These are phyloP conservation scores for Glaciozyma martinii DNA, from an alignment of 768 basidiomycete species.

Conservation along the genomic window DNA sequence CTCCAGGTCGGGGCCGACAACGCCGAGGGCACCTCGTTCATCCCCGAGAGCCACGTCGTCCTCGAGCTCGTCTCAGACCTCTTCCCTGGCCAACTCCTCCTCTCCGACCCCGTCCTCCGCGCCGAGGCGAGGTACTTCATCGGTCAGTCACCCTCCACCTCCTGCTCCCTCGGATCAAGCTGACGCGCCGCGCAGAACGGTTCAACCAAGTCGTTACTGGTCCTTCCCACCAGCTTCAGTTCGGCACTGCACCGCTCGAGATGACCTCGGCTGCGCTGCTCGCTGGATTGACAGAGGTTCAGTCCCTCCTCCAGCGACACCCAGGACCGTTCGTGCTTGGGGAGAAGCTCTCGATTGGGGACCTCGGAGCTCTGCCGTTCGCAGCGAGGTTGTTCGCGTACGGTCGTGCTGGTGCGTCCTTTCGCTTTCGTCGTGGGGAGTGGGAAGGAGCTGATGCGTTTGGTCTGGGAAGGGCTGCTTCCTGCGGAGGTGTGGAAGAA, in stretches of 20 bases:
- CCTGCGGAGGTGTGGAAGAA: too few relatives aligned
- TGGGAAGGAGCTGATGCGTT: too few relatives aligned
- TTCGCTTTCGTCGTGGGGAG: neutral
- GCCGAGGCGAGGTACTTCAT: constrained; percentile 20
- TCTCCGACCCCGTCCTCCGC: neutral
- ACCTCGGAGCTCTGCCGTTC: neutral
- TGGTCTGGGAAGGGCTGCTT: too few relatives aligned
- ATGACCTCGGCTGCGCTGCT: neutral
- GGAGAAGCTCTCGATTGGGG: neutral
- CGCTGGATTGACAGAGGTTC: neutral
- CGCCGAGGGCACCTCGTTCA: neutral
- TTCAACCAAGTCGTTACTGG: neutral
- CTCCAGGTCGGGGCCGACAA: constrained; percentile 12
- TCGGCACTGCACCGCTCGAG: neutral
- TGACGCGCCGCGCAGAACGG: neutral
- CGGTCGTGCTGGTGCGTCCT: neutral
- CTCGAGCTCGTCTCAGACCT: constrained; percentile 21
- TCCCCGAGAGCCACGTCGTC: constrained; percentile 18
- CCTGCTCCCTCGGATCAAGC: neutral
- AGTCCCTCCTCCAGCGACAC: neutral
- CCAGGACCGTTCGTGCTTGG: neutral
- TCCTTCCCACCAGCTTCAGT: neutral
- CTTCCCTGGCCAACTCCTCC: constrained; percentile 5
- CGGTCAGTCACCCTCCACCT: neutral
- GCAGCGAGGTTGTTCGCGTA: neutral